phyloP scores from a whole-genome alignment of 208 protist genomes.

The Trichomonas gallinae region DNA sequence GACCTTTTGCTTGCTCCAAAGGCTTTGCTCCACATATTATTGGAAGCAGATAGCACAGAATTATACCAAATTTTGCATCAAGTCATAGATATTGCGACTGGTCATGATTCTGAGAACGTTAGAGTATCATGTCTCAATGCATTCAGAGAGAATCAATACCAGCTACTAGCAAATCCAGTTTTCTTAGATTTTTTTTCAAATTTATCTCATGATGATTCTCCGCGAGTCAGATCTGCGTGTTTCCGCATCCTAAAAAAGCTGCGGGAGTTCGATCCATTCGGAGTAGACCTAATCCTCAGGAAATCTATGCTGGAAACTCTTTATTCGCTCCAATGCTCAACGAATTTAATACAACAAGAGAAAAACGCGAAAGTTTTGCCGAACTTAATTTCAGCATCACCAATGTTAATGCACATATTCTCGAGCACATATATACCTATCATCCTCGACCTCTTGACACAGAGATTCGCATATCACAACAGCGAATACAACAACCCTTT shows the following conservation, averaged over 20 bases:
- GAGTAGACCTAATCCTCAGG: neutral
- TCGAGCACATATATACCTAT: neutral
- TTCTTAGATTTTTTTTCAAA: conserved; percentile 3
- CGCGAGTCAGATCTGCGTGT: neutral
- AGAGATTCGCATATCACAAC: neutral
- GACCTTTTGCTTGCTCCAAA: neutral
- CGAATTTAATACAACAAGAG: neutral
- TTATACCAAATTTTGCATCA: neutral
- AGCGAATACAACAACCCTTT: neutral
- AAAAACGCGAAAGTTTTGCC: neutral
- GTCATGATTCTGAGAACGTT: neutral
- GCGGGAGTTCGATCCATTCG: neutral
- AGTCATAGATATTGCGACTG: neutral
- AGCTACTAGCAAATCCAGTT: neutral
- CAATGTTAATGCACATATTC: neutral
- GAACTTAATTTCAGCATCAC: neutral
- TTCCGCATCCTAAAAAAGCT: neutral
- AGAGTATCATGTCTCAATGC: neutral
- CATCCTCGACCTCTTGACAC: neutral
- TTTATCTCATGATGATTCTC: neutral
- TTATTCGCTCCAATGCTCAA: conserved; percentile 5
- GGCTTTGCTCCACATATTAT: neutral
- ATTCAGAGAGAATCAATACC: neutral
- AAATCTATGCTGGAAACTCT: neutral
- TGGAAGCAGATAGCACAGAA: neutral